Percentiles rank a stretch among this genome's conserved stretches.
Evolutionary conservation across 2,329 filamentous ascomycete genomes (phyloP).

Genomic region (Elsinoe necatrix): DNA sequence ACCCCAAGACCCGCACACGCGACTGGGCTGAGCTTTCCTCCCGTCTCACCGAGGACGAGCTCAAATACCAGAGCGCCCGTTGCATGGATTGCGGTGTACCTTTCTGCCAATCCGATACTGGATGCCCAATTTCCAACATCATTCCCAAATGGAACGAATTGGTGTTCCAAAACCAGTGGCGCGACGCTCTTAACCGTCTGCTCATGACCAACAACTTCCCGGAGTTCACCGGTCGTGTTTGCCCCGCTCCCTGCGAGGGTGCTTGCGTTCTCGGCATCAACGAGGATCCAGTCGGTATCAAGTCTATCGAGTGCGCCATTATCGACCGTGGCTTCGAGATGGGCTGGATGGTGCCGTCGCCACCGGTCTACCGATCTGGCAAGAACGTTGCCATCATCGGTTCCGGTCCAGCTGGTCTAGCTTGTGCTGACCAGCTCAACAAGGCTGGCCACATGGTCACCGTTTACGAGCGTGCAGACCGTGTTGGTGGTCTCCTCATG

Average conservation of each 20-base stretch:
- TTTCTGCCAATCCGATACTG: conserved; percentile 94
- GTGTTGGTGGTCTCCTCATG: conserved; percentile 86
- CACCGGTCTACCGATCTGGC: conserved; percentile 71
- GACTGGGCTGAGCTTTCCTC: conserved; percentile 89
- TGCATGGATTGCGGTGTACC: conserved; percentile 99
- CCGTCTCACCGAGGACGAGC: conserved; percentile 83
- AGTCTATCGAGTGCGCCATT: conserved; percentile 95
- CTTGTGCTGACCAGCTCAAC: conserved; percentile 88
- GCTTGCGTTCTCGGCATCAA: conserved; percentile 95
- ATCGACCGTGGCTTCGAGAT: conserved; percentile 96
- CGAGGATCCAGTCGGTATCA: conserved; percentile 94
- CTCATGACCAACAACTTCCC: conserved; percentile 98
- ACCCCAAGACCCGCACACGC: conserved; percentile 71
- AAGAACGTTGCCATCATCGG: conserved; percentile 86
- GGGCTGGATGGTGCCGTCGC: conserved; percentile 90
- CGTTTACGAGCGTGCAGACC: conserved; percentile 87
- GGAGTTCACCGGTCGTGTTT: conserved; percentile 94
- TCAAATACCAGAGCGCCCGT: conserved; percentile 91
- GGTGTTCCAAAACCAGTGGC: conserved; percentile 69
- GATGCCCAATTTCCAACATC: conserved; percentile 93
- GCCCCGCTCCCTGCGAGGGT: conserved; percentile 91
- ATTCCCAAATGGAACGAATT: conserved; percentile 96
- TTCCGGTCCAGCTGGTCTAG: conserved; percentile 84
- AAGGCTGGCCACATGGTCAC: conserved; percentile 81
- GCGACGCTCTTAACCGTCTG: conserved; percentile 80